Evolutionary conservation across 2,329 filamentous ascomycete genomes (phyloP).

Genomic region (Fusarium fracticaudum): DNA sequence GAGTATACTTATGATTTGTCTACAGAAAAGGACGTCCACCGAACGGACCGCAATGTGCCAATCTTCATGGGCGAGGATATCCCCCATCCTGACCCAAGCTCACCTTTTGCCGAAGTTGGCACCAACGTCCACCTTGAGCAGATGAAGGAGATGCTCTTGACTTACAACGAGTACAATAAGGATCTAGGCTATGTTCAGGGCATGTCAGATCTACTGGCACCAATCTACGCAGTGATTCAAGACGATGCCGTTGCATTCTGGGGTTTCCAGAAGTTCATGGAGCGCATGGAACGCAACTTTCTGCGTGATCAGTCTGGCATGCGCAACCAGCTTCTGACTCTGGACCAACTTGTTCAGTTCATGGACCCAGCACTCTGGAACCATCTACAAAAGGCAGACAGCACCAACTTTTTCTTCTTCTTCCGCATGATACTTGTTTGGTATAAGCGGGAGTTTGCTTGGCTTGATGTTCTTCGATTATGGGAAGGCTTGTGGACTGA

Average conservation of each 20-base stretch:
- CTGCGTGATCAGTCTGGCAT: constrained; percentile 95
- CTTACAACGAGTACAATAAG: constrained; percentile 97
- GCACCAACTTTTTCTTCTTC: constrained; percentile 99
- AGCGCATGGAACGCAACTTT: constrained; percentile 97
- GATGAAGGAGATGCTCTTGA: constrained; percentile 98
- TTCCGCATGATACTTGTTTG: constrained; percentile 99
- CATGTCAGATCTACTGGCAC: constrained; percentile 96
- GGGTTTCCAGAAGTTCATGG: constrained; percentile 96
- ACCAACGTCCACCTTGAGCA: constrained; percentile 98
- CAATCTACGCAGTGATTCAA: constrained; percentile 96
- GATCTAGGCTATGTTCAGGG: constrained; percentile 97
- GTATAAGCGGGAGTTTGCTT: constrained; percentile 98
- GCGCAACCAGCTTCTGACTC: constrained; percentile 87
- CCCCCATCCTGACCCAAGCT: constrained; percentile 94
- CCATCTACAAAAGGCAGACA: constrained; percentile 89
- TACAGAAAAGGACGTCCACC: constrained; percentile 97
- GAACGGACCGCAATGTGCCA: constrained; percentile 93
- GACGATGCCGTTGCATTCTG: constrained; percentile 98
- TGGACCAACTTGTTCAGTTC: constrained; percentile 95
- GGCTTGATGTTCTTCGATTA: constrained; percentile 83
- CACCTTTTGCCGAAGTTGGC: constrained; percentile 89
- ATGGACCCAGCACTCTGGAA: constrained; percentile 95
- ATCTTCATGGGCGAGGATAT: constrained; percentile 97
- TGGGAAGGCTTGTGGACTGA: constrained; percentile 98
- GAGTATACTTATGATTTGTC: constrained; percentile 25